phyloP scores from a whole-genome alignment of 208 protist genomes.

The Novymonas esmeraldas region DNA sequence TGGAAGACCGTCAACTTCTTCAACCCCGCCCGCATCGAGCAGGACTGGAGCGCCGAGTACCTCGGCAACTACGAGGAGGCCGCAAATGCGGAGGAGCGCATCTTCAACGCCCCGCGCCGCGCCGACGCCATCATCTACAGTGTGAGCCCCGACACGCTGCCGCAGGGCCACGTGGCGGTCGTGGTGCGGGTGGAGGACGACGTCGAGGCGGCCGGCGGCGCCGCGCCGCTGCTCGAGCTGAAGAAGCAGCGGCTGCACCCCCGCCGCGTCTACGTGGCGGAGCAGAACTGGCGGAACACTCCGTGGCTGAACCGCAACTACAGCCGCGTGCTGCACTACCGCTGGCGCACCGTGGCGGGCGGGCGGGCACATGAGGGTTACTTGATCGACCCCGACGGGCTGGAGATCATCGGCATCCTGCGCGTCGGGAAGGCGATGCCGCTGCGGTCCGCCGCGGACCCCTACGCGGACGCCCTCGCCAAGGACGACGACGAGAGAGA shows the following conservation, averaged over 20 bases:
- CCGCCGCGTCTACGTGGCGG: slow-evolving; percentile 62
- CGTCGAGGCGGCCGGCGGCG: slow-evolving; percentile 40
- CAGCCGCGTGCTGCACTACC: slow-evolving; percentile 52
- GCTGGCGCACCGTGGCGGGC: slow-evolving; percentile 37
- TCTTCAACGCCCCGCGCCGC: slow-evolving; percentile 43
- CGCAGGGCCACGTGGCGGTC: slow-evolving; percentile 54
- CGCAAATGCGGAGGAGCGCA: slow-evolving; percentile 37
- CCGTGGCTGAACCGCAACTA: slow-evolving; percentile 57
- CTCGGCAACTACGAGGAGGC: slow-evolving; percentile 48
- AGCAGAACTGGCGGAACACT: slow-evolving; percentile 70
- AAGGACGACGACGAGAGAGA: slow-evolving; percentile 30
- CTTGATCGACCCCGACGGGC: slow-evolving; percentile 31
- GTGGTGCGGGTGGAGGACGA: slow-evolving; percentile 66
- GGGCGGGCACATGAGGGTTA: slow-evolving; percentile 35
- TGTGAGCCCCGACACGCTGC: not conserved
- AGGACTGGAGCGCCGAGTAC: slow-evolving; percentile 42
- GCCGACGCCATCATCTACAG: slow-evolving; percentile 54
- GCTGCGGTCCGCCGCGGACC: slow-evolving; percentile 9
- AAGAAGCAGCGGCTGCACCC: slow-evolving; percentile 46
- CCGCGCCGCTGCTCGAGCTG: slow-evolving; percentile 36
- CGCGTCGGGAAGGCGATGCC: slow-evolving; percentile 41
- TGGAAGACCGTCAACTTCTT: slow-evolving; percentile 44
- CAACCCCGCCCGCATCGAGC: slow-evolving; percentile 38
- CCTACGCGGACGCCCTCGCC: slow-evolving; percentile 27
- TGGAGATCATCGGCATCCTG: slow-evolving; percentile 39